Percentiles rank a stretch among this genome's conserved stretches.
phyloP scores from a whole-genome alignment of 2,329 filamentous ascomycete genomes.

The Sporothrix pallida region DNA sequence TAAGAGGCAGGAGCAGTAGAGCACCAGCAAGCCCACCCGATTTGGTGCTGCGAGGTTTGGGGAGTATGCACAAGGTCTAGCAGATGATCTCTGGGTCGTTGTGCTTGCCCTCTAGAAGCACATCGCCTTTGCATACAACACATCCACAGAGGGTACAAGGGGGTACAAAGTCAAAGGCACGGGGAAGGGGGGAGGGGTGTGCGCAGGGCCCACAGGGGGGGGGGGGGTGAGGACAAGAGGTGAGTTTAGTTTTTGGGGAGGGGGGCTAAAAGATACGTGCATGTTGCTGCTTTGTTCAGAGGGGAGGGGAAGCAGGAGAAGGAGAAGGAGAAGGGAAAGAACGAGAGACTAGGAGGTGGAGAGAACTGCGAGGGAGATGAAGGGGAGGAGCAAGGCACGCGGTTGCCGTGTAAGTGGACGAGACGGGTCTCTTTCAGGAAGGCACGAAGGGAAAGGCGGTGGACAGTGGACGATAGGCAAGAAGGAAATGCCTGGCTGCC shows the following conservation, averaged over 20 bases:
- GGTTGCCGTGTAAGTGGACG: conserved; percentile 35
- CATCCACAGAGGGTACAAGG: conserved; percentile 36
- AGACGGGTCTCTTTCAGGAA: conserved; percentile 25
- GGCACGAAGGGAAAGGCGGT: conserved; percentile 27
- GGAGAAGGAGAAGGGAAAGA: conserved; percentile 1
- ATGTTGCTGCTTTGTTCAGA: not conserved
- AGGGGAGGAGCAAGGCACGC: conserved; percentile 31
- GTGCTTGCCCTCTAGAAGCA: conserved; percentile 31
- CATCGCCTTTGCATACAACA: conserved; percentile 30
- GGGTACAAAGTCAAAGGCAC: conserved; percentile 36
- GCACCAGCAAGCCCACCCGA: conserved; percentile 20
- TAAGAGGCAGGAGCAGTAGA: conserved; percentile 22
- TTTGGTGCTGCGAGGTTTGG: conserved; percentile 26
- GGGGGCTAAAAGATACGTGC: conserved; percentile 17
- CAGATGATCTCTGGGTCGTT: conserved; percentile 37
- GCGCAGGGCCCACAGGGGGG: not conserved
- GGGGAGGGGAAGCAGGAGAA: conserved; percentile 7
- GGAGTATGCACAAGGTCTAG: conserved; percentile 32
- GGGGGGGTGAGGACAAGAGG: conserved; percentile 27
- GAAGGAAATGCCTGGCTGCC: not conserved
- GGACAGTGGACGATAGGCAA: conserved; percentile 12
- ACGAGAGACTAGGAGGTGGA: conserved; percentile 20
- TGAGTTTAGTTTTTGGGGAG: conserved; percentile 10
- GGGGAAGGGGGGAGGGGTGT: conserved; percentile 34
- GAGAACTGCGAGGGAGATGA: conserved; percentile 28